Percentiles rank a stretch among this genome's conserved stretches.
Evolutionary conservation across 2,329 filamentous ascomycete genomes (phyloP).

Genomic region (Calonectria pauciramosa): DNA sequence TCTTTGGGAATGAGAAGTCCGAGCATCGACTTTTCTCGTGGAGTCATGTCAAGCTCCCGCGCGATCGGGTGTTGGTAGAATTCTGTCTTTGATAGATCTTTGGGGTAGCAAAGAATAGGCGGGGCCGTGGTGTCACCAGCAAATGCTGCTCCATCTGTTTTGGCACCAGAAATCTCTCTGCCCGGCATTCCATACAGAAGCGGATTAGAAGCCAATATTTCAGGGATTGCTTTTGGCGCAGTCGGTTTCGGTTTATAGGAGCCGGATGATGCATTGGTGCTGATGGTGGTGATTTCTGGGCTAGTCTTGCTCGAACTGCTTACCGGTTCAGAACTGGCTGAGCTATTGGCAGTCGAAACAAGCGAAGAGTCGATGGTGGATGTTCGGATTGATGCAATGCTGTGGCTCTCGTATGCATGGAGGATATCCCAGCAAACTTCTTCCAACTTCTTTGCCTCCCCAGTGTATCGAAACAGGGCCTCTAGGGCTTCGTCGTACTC

Average conservation of each 20-base stretch:
- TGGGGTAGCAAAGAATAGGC: slow-evolving; percentile 50
- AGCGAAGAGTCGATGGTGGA: slow-evolving; percentile 27
- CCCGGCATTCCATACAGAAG: slow-evolving; percentile 55
- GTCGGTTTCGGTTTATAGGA: slow-evolving; percentile 6
- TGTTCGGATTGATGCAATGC: slow-evolving; percentile 10
- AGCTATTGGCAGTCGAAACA: slow-evolving; percentile 23
- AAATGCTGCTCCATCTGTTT: slow-evolving; percentile 54
- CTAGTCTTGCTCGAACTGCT: slow-evolving; percentile 14
- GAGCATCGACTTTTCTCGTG: slow-evolving; percentile 47
- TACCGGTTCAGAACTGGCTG: slow-evolving; percentile 21
- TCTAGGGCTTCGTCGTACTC: slow-evolving; percentile 47
- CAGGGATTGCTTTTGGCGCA: slow-evolving; percentile 2
- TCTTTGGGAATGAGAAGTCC: slow-evolving; percentile 53
- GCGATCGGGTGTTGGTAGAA: slow-evolving; percentile 56
- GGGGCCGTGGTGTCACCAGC: slow-evolving; percentile 47
- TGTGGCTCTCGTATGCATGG: slow-evolving; percentile 31
- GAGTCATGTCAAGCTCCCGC: slow-evolving; percentile 45
- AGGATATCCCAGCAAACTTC: slow-evolving; percentile 45
- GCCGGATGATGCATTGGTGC: slow-evolving; percentile 19
- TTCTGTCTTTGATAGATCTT: slow-evolving; percentile 50
- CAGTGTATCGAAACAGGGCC: slow-evolving; percentile 48
- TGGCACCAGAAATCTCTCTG: slow-evolving; percentile 54
- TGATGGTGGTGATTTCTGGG: slow-evolving; percentile 25
- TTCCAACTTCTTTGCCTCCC: slow-evolving; percentile 53
- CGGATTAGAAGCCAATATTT: slow-evolving; percentile 56